Conservation (phyloP, 345 rosid genomes). For the Rhizophora mangle region DNA sequence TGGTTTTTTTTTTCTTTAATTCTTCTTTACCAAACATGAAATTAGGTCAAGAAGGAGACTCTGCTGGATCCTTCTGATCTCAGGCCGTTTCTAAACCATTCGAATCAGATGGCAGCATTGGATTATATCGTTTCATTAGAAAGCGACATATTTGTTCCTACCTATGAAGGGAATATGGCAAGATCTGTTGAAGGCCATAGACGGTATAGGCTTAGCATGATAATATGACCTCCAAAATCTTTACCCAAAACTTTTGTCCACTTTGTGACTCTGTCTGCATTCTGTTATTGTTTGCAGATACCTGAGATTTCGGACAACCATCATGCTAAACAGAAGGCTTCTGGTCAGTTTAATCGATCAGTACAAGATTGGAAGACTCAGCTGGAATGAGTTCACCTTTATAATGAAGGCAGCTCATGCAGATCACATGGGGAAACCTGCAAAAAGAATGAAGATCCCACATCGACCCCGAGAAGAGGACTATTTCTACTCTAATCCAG, state of each 20-base stretch:
- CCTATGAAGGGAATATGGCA: constrained; percentile 8
- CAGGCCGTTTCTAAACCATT: constrained; percentile 4
- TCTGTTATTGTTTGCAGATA: constrained; percentile 18
- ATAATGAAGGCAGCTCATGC: constrained; percentile 31
- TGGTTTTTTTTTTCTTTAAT: not conserved
- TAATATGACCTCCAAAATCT: too few relatives aligned
- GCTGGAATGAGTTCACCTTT: constrained; percentile 36
- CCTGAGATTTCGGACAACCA: constrained; percentile 35
- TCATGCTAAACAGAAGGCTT: constrained; percentile 29
- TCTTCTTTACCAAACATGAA: not conserved
- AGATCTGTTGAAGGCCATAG: constrained; percentile 13
- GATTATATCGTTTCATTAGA: constrained; percentile 12
- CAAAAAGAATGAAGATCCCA: constrained; percentile 31
- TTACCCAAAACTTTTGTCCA: not conserved
- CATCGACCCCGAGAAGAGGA: constrained; percentile 48
- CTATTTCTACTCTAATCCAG: constrained; percentile 46
- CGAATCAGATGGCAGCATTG: constrained; percentile 15
- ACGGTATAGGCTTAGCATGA: not conserved
- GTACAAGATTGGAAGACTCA: constrained; percentile 23
- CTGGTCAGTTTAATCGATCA: constrained; percentile 31
- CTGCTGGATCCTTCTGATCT: constrained; percentile 5
- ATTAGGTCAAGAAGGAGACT: constrained; percentile 10
- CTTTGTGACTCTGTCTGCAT: not conserved
- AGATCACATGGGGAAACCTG: constrained; percentile 28
- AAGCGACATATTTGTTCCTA: constrained; percentile 10